A percentile compares a stretch with the other conserved stretches of the same genome.
phyloP scores from a whole-genome alignment of 805 yeast species.

The Candida fluviatilis region DNA sequence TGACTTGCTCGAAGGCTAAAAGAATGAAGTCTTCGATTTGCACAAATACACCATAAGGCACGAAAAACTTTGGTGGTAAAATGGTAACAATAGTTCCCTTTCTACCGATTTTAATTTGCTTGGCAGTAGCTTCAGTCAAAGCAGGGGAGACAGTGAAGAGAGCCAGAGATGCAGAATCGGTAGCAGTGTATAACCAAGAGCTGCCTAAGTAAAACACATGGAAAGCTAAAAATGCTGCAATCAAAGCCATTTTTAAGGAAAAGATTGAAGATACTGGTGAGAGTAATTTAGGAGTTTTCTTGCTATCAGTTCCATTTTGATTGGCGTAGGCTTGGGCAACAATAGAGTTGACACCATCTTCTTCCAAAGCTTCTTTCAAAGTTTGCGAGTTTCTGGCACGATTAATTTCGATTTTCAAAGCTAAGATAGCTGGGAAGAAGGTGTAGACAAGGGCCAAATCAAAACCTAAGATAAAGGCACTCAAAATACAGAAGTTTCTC shows the following conservation, averaged over 20 bases:
- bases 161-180: constrained; percentile 7
- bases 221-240: constrained; percentile 55
- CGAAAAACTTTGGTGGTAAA: constrained; percentile 52
- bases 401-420: constrained; percentile 84
- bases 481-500: constrained; percentile 73
- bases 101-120: constrained; percentile 41
- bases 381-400: constrained; percentile 78
- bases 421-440: constrained; percentile 76
- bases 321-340: constrained; percentile 71
- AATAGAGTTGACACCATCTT: constrained; percentile 77
- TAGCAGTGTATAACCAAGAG: constrained; percentile 53
- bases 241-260: constrained; percentile 55
- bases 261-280: constrained; percentile 34
- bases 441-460: constrained; percentile 75
- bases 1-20: constrained; percentile 49
- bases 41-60: constrained; percentile 52
- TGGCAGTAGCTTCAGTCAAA: constrained; percentile 39
- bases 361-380: constrained; percentile 78
- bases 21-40: constrained; percentile 60
- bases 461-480: constrained; percentile 62
- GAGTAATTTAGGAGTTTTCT: constrained; percentile 19
- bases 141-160: constrained; percentile 16
- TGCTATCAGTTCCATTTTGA: constrained; percentile 28
- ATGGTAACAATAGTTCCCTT: constrained; percentile 56
- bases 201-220: constrained; percentile 69